Conservation (phyloP, 306 rosid species). For the Myrica gale region DNA sequence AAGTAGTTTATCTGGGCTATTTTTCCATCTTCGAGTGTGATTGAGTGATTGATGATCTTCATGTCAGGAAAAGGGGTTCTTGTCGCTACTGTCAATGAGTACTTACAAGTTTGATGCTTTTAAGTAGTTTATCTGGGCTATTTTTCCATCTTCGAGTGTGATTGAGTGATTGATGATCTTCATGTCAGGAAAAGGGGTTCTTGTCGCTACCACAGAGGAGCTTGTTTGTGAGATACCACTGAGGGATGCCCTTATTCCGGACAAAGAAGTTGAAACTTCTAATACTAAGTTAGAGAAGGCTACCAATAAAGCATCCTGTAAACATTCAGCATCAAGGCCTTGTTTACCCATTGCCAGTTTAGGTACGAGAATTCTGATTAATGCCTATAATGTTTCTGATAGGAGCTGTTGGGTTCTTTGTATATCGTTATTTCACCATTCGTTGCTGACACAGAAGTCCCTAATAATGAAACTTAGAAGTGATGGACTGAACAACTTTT, state of each 20-base stretch:
- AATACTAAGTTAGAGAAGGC: conserved; percentile 25
- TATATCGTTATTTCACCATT: not conserved
- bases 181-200: conserved; percentile 26
- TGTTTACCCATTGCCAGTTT: conserved; percentile 8
- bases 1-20: too few relatives aligned
- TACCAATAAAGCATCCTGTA: not conserved
- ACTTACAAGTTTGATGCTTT: not conserved
- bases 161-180: conserved; percentile 7
- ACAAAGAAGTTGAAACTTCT: conserved; percentile 24
- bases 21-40: too few relatives aligned
- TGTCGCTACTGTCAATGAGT: too few relatives aligned
- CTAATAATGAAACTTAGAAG: not conserved
- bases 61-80: too few relatives aligned
- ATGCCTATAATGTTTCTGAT: not conserved
- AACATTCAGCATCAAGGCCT: conserved; percentile 15
- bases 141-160: not conserved
- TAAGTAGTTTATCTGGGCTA: not conserved
- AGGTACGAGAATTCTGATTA: not conserved
- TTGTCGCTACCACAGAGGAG: conserved; percentile 27
- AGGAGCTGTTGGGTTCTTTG: not conserved
- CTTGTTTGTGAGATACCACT: conserved; percentile 2
- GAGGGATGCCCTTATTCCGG: conserved; percentile 11
- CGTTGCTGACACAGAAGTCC: not conserved
- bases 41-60: too few relatives aligned
- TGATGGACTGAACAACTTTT: not conserved